These are phyloP conservation scores for Cryptosporidium felis DNA, from an alignment of 169 alveolate species.

Conservation along the genomic window DNA sequence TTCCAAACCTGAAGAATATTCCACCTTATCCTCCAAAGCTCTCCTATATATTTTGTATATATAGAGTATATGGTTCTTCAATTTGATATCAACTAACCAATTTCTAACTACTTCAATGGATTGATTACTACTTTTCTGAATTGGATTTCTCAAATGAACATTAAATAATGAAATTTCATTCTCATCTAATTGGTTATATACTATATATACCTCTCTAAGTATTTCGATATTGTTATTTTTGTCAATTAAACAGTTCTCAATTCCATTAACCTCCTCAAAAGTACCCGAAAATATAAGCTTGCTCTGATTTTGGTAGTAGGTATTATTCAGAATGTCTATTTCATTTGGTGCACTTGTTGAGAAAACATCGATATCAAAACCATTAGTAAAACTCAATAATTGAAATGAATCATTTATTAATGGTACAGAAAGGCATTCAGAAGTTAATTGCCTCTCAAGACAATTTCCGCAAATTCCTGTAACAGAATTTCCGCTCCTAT, in stretches of 20 bases:
- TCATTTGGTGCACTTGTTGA: background rate
- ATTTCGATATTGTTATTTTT: background rate
- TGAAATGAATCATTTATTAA: background rate
- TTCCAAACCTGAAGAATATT: background rate
- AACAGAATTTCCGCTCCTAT: background rate
- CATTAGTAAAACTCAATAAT: conserved; percentile 2
- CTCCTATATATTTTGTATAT: background rate
- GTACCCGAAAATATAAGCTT: background rate
- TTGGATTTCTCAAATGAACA: background rate
- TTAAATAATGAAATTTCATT: background rate
- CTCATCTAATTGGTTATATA: background rate
- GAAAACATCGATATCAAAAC: background rate
- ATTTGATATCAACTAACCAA: background rate
- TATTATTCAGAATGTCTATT: background rate
- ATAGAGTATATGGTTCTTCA: background rate
- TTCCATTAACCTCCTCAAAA: background rate
- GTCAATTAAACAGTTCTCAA: background rate
- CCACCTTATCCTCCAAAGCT: background rate
- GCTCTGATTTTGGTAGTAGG: background rate
- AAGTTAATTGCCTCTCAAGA: background rate
- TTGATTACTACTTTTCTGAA: background rate
- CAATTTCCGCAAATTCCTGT: background rate
- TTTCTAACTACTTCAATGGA: background rate
- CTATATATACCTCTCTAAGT: background rate
- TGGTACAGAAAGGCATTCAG: conserved; percentile 1